Evolutionary conservation across 148 eudicot genomes (phyloP), one percentile per base, ranked within the genome.

Genomic region (Diospyros lotus): DNA sequence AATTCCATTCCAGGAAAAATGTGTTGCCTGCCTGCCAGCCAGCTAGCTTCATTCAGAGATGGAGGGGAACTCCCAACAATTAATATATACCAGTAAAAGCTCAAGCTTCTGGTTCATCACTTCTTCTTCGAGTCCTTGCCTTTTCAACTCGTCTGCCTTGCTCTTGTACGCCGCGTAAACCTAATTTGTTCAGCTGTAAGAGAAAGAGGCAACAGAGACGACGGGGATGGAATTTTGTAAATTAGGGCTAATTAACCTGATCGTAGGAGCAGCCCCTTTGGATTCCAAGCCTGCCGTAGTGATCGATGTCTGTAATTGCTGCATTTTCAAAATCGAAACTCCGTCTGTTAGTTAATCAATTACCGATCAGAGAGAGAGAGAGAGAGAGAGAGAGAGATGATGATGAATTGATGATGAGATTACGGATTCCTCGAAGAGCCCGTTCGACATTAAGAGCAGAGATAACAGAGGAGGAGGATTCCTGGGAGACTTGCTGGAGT

Each of bases 351-450:
- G 52, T 48, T 28, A 28, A 28, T 28, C 28, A 28, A 28, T 28
- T 28, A 66, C 10, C 17, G 42, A 64, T 50, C 15, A 13, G 17
- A 12, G 17, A 72, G 66, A 12, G 4, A 41, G 17, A 55, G 9
- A 13, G 17, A 12, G 17, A 72, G 66, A 12, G 4, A 41, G 17
- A 55, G 9, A 46, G 45, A 6, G 9, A 67, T 67, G 0, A 9
- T 17, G 38, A 18, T 4, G 4, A 6, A 65, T 28, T 46, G 1
- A 45, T 28, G 14, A 1, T 1, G 9, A 39, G 44, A 43, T 40
- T 89, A 93, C 98, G 86, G 75, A 93, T 87, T 76, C 96, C 98
- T 2, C 90, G 93, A 50, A 89, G 85, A 77, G 96, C 96, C 75
- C 91, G 91, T 73, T 93, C 87, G 10, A 89, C 91, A 66, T 93